These are phyloP conservation scores for Yamadazyma buinensis DNA, from an alignment of 1,139 yeast species.

Conservation along the genomic window DNA sequence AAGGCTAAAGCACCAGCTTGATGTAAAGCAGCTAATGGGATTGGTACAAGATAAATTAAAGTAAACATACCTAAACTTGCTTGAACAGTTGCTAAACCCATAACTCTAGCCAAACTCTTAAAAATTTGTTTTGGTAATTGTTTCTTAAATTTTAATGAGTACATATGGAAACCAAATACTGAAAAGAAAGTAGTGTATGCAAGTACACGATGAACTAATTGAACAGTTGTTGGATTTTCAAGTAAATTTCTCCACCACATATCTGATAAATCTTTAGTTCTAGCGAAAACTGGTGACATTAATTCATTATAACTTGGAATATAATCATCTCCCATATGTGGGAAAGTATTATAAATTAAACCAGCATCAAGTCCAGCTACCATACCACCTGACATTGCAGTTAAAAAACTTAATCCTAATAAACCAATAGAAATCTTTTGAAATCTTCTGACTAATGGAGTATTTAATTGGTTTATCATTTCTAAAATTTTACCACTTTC, in stretches of 20 bases:
- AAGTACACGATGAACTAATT: conserved; percentile 80
- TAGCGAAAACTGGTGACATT: conserved; percentile 69
- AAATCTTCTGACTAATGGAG: conserved; percentile 54
- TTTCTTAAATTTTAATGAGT: conserved; percentile 51
- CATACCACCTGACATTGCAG: conserved; percentile 97
- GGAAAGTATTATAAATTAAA: conserved; percentile 90
- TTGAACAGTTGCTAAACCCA: conserved; percentile 83
- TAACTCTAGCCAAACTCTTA: conserved; percentile 57
- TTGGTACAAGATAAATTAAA: conserved; percentile 83
- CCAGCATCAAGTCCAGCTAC: conserved; percentile 99
- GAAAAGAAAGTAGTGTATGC: conserved; percentile 80
- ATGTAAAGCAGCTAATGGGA: conserved; percentile 89
- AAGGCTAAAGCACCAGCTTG: conserved; percentile 96
- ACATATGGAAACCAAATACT: conserved; percentile 63
- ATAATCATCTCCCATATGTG: conserved; percentile 86
- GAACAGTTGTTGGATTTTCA: conserved; percentile 96
- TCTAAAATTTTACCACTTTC: conserved; percentile 32
- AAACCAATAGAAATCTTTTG: conserved; percentile 55
- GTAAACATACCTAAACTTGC: conserved; percentile 85
- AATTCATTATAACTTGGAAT: conserved; percentile 73
- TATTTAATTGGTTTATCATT: conserved; percentile 48
- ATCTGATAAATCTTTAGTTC: conserved; percentile 66
- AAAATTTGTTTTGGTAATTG: conserved; percentile 56
- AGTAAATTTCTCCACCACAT: conserved; percentile 87
- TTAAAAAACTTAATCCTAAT: conserved; percentile 67